Evolutionary conservation across 176 grass and related monocot genomes (phyloP).

Genomic region (Alopecurus myosuroides): DNA sequence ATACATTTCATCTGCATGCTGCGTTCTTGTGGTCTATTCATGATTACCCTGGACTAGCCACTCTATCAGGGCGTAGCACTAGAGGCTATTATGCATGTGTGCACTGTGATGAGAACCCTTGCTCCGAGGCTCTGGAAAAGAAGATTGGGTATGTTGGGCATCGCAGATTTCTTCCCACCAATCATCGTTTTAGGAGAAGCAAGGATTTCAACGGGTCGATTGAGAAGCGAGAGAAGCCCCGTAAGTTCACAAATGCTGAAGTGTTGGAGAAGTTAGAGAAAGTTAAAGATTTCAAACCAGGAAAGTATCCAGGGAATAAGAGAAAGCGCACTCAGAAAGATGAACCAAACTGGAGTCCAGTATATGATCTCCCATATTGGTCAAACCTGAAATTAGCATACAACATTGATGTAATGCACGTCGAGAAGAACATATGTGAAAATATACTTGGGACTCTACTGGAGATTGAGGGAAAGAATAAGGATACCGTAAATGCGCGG

Average conservation of each 20-base stretch:
- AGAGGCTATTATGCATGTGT: background rate
- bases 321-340: background rate
- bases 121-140: background rate
- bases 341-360: background rate
- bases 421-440: background rate
- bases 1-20: background rate
- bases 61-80: background rate
- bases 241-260: background rate
- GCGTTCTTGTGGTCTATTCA: background rate
- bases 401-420: slow-evolving; percentile 25
- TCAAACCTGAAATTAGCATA: background rate
- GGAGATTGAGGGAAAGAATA: background rate
- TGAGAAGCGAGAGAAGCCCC: background rate
- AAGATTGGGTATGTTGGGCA: background rate
- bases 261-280: background rate
- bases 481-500: background rate
- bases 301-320: background rate
- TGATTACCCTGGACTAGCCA: background rate
- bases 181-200: background rate
- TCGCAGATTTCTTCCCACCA: background rate
- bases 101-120: background rate
- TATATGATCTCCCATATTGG: slow-evolving; percentile 29
- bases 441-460: background rate
- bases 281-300: background rate
- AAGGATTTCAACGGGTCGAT: background rate